Conservation (phyloP, 805 yeast species). For the Suhomyces sp. region DNA sequence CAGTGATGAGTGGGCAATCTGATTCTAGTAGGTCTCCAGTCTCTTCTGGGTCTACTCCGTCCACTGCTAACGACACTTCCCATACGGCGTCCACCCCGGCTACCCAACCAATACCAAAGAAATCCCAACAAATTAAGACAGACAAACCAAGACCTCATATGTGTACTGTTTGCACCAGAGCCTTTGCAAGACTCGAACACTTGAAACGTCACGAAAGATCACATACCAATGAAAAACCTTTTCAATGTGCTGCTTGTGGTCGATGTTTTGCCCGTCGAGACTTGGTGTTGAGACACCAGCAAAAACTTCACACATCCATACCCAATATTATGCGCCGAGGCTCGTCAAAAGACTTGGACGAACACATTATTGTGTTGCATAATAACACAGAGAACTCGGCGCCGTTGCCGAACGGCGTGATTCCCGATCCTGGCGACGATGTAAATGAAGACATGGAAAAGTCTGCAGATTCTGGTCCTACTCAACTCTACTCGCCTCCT, state of each 20-base stretch:
- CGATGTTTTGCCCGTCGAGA: slow-evolving; percentile 92
- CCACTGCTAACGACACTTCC: slow-evolving; percentile 2
- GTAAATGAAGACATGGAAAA: slow-evolving; percentile 1
- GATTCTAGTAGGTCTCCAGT: slow-evolving; percentile 11
- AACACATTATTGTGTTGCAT: slow-evolving; percentile 50
- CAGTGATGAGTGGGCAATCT: slow-evolving; percentile 9
- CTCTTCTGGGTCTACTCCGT: slow-evolving; percentile 9
- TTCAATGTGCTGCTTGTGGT: slow-evolving; percentile 94
- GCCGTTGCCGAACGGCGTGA: slow-evolving; percentile 35
- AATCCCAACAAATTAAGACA: slow-evolving; percentile 78
- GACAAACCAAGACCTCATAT: slow-evolving; percentile 93
- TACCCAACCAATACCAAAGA: slow-evolving; percentile 77
- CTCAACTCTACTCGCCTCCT: slow-evolving; percentile 16
- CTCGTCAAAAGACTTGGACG: slow-evolving; percentile 31
- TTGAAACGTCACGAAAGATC: slow-evolving; percentile 88
- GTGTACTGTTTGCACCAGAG: slow-evolving; percentile 87
- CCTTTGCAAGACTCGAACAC: slow-evolving; percentile 94
- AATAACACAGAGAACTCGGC: slow-evolving; percentile 53
- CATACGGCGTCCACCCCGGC: slow-evolving; percentile 4
- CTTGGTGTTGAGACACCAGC: slow-evolving; percentile 88
- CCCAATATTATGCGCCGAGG: slow-evolving; percentile 40
- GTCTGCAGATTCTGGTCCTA: slow-evolving; percentile 2
- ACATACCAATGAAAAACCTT: slow-evolving; percentile 87
- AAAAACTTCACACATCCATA: slow-evolving; percentile 71
- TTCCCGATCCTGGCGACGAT: slow-evolving; percentile 2